Base-by-base conservation (phyloP, 257 asterid species). In the Solanum okadae region DNA sequence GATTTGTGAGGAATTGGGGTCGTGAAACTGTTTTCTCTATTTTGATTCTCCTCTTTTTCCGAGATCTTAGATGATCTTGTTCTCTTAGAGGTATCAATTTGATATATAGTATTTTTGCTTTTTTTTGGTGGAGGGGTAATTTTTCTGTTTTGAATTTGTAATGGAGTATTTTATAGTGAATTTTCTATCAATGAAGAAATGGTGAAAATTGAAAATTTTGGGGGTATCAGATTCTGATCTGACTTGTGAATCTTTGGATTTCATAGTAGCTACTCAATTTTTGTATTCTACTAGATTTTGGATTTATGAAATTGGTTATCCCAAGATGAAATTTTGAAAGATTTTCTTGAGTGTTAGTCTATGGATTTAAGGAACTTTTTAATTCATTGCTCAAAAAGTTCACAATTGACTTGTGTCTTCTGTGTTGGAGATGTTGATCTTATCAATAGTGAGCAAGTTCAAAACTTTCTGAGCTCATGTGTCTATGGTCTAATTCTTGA, bases 1-100 rank as follows among this genome's bases (percentile, higher is more conserved):
- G 87, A 87, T 76, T 89, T 90, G 82, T 83, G 88, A 88, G 84
- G 87, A 87, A 89, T 76, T 91, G 84, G 93, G 93, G 46, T 78
- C 83, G 90, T 89, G 90, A 92, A 85, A 73, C 86, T 67, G 63
- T 77, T 72, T 84, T 88, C 85, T 89, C 84, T 27, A 42, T 87
- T 40, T 86, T 23, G 56, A 77, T 85, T 91, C 88, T 85, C 31
- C 46, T 22, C 83, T 75, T 23, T 7, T 38, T 76, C 52, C 4
- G 22, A 88, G 89, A 88, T 91, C 90, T 93, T 89, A 35, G 91
- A 81, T 83, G 88, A 91, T 63, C 87, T 46, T 73, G 77, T 79
- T 89, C 56, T 65, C 33, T 68, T 38, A 27, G 85, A 49, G 73
- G 70, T 49, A 11, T 20, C 27, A 88, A 88, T 72, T 63, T 88